phyloP scores from a whole-genome alignment of 2,329 filamentous ascomycete species.

The Thermoascus crustaceus region DNA sequence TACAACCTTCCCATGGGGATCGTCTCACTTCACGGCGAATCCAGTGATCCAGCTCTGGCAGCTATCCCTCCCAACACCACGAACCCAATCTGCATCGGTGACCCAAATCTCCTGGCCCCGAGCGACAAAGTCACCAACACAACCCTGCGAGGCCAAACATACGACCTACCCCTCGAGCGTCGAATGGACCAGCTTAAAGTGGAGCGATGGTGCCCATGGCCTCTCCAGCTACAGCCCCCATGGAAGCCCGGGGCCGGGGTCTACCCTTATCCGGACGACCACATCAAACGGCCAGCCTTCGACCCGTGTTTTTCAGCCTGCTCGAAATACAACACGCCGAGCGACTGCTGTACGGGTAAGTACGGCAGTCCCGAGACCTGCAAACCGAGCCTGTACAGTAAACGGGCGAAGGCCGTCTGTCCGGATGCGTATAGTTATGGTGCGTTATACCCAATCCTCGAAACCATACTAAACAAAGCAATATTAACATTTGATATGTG shows the following conservation, averaged over 20 bases:
- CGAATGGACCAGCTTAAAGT: slow-evolving; percentile 50
- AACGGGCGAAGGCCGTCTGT: slow-evolving; percentile 63
- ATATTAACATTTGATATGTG: background rate
- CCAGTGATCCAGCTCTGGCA: slow-evolving; percentile 52
- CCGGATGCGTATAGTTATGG: slow-evolving; percentile 77
- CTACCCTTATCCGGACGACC: slow-evolving; percentile 72
- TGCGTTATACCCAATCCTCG: slow-evolving; percentile 50
- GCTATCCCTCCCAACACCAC: slow-evolving; percentile 66
- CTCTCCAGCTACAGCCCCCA: slow-evolving; percentile 61
- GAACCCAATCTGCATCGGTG: slow-evolving; percentile 69
- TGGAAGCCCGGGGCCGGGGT: slow-evolving; percentile 64
- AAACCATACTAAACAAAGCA: background rate
- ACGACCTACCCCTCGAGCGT: slow-evolving; percentile 60
- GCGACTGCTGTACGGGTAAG: slow-evolving; percentile 68
- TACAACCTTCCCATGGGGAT: slow-evolving; percentile 58
- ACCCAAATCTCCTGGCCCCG: slow-evolving; percentile 49
- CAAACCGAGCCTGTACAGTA: slow-evolving; percentile 59
- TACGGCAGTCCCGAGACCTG: slow-evolving; percentile 59
- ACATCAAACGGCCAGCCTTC: slow-evolving; percentile 61
- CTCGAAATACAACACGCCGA: slow-evolving; percentile 55
- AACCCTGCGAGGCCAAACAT: slow-evolving; percentile 54
- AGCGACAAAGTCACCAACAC: slow-evolving; percentile 41
- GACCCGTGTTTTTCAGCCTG: slow-evolving; percentile 73
- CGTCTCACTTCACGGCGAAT: slow-evolving; percentile 39
- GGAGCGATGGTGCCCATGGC: slow-evolving; percentile 70